Conservation (phyloP, 176 grass and related monocot genomes). For the bread wheat (Triticum aestivum) region IWGSC_CS_RefSeq_v2.1 NC_057802.1:293747726-293748225, state of each 20-base stretch:
- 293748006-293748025: neutral
- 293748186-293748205: neutral
- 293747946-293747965: conserved; percentile 65
- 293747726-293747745: conserved; percentile 74
- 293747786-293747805: conserved; percentile 41
- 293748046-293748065: neutral
- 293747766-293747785: conserved; percentile 18
- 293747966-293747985: neutral
- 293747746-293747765: conserved; percentile 66
- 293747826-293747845: conserved; percentile 78
- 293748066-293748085: neutral
- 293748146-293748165: neutral
- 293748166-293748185: neutral
- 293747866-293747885: conserved; percentile 46
- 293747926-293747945: conserved; percentile 43
- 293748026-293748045: neutral
- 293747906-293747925: conserved; percentile 65
- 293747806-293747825: conserved; percentile 73
- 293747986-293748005: neutral
- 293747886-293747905: conserved; percentile 76
- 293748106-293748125: neutral
- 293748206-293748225: neutral
- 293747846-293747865: conserved; percentile 62
- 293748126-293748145: neutral
- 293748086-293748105: neutral